Conservation (phyloP, 805 yeast species). For the Ogataea paraovalis region DNA sequence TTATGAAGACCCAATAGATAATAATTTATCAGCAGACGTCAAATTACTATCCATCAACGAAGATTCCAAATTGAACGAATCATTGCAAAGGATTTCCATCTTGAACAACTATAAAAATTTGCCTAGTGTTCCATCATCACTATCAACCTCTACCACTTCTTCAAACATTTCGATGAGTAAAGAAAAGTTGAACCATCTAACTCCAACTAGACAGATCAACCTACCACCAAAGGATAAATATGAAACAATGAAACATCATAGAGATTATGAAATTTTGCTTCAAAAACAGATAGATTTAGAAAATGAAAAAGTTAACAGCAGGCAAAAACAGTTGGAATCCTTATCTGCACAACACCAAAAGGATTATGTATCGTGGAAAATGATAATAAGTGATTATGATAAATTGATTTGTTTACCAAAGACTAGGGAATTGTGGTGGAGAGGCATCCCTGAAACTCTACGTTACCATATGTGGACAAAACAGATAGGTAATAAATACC, state of each 20-base stretch:
- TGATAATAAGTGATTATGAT: constrained; percentile 36
- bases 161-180: constrained; percentile 5
- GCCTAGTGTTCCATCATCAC: neutral
- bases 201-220: constrained; percentile 59
- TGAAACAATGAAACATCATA: constrained; percentile 52
- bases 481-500: constrained; percentile 38
- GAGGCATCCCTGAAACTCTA: constrained; percentile 44
- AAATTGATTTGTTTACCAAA: constrained; percentile 33
- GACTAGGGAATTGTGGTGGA: constrained; percentile 57
- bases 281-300: constrained; percentile 39
- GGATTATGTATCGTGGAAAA: constrained; percentile 41
- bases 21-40: constrained; percentile 32
- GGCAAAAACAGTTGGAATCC: constrained; percentile 31
- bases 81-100: constrained; percentile 33
- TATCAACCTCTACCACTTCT: constrained; percentile 1
- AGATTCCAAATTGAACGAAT: constrained; percentile 33
- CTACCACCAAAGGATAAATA: constrained; percentile 59
- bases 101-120: constrained; percentile 22
- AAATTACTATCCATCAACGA: constrained; percentile 32
- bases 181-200: constrained; percentile 25
- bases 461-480: constrained; percentile 50
- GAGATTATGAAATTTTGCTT: constrained; percentile 46
- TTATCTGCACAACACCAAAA: constrained; percentile 32
- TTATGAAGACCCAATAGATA: constrained; percentile 17
- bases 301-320: constrained; percentile 28